Evolutionary conservation across 2,329 filamentous ascomycete species (phyloP).

Genomic region (Arthroderma uncinatum): DNA sequence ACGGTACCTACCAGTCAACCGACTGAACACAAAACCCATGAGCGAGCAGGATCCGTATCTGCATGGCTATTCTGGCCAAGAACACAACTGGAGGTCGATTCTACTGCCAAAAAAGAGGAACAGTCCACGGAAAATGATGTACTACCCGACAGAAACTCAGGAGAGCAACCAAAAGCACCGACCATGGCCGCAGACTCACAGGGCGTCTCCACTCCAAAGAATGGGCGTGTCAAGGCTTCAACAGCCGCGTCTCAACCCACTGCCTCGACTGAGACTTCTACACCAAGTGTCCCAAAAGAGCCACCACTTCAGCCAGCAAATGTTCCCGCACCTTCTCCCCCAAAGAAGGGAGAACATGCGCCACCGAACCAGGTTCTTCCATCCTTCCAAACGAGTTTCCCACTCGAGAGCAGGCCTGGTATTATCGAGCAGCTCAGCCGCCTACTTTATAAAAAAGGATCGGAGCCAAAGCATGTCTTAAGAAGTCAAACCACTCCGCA

Average conservation of each 20-base stretch:
- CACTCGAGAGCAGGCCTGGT: slow-evolving; percentile 43
- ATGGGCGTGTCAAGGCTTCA: not conserved
- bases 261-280: not conserved
- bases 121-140: not conserved
- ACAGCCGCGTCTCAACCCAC: not conserved
- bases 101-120: not conserved
- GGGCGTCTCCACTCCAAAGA: not conserved
- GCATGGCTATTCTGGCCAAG: slow-evolving; percentile 3
- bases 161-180: not conserved
- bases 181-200: not conserved
- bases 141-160: not conserved
- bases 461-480: slow-evolving; percentile 57
- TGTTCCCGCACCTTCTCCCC: slow-evolving; percentile 13
- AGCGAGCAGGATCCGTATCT: not conserved
- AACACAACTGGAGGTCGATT: not conserved
- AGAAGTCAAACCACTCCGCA: slow-evolving; percentile 56
- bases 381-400: slow-evolving; percentile 38
- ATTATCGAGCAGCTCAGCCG: slow-evolving; percentile 48
- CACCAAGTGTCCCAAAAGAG: not conserved
- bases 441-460: slow-evolving; percentile 44
- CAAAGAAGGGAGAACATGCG: slow-evolving; percentile 9
- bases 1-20: not conserved
- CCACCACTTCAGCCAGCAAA: slow-evolving; percentile 12
- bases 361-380: slow-evolving; percentile 41
- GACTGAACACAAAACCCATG: not conserved